Percentiles rank a stretch among this genome's conserved stretches.
Conservation (phyloP, 768 basidiomycete genomes). For the Lactarius akahatsu region DNA sequence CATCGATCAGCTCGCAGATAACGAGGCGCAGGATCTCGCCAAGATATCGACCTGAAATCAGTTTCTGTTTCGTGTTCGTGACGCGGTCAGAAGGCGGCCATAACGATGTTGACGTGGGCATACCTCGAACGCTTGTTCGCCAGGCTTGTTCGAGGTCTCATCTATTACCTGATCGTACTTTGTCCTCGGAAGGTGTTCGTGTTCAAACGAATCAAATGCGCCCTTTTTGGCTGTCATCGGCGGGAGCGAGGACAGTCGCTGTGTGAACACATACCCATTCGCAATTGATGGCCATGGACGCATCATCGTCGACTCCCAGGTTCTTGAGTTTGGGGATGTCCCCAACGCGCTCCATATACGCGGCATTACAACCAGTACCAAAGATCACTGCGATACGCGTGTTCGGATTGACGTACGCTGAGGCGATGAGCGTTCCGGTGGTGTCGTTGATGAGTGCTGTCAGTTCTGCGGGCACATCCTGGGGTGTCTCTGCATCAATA, state of each 20-base stretch:
- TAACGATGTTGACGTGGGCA: slow-evolving; percentile 25
- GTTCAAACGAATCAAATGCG: slow-evolving; percentile 94
- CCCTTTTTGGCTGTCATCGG: slow-evolving; percentile 51
- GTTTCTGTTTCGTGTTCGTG: slow-evolving; percentile 58
- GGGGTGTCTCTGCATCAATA: slow-evolving; percentile 17
- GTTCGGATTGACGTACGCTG: slow-evolving; percentile 87
- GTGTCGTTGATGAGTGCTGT: slow-evolving; percentile 96
- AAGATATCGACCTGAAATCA: slow-evolving; percentile 93
- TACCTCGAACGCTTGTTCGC: slow-evolving; percentile 91
- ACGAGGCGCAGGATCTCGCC: slow-evolving; percentile 96
- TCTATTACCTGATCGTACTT: slow-evolving; percentile 94
- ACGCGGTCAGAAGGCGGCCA: background rate
- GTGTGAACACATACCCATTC: slow-evolving; percentile 70
- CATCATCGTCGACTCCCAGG: slow-evolving; percentile 62
- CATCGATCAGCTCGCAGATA: slow-evolving; percentile 92
- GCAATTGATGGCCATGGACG: slow-evolving; percentile 93
- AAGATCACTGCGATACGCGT: slow-evolving; percentile 97
- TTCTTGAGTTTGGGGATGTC: slow-evolving; percentile 83
- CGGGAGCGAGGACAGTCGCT: background rate
- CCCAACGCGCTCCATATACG: slow-evolving; percentile 90
- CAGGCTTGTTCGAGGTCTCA: slow-evolving; percentile 93
- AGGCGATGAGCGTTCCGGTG: slow-evolving; percentile 96
- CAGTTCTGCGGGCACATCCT: slow-evolving; percentile 83
- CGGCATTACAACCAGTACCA: slow-evolving; percentile 97
- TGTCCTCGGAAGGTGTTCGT: slow-evolving; percentile 92